phyloP scores from a whole-genome alignment of 352 stramenopile species.

The Globisporangium acanthophoron region DNA sequence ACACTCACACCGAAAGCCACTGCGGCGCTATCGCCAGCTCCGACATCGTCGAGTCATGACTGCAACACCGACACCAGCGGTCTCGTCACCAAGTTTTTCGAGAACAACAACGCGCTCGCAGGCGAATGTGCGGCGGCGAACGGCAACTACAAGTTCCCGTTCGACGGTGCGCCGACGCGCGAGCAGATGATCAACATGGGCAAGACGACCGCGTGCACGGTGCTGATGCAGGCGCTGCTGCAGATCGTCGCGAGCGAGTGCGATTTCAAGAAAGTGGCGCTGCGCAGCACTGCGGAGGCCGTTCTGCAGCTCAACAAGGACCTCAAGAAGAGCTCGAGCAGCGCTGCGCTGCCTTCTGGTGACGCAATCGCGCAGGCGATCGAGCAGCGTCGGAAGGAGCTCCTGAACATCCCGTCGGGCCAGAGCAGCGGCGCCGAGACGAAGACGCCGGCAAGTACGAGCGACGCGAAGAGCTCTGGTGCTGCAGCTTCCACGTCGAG shows the following conservation, averaged over 20 bases:
- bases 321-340: slow-evolving; percentile 2
- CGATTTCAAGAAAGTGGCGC: slow-evolving; percentile 10
- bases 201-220: slow-evolving; percentile 12
- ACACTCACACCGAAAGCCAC: background rate
- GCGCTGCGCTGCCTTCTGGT: slow-evolving; percentile 6
- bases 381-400: slow-evolving; percentile 6
- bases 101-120: slow-evolving; percentile 17
- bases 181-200: slow-evolving; percentile 16
- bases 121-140: slow-evolving; percentile 13
- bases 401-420: slow-evolving; percentile 1
- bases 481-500: background rate
- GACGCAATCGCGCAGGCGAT: slow-evolving; percentile 10
- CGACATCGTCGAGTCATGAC: background rate
- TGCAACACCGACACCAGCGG: slow-evolving; percentile 8
- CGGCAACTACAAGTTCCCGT: slow-evolving; percentile 19
- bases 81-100: slow-evolving; percentile 13
- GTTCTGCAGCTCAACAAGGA: slow-evolving; percentile 12
- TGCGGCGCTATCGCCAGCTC: background rate
- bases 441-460: background rate
- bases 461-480: background rate
- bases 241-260: slow-evolving; percentile 16
- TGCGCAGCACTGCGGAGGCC: slow-evolving; percentile 15
- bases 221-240: slow-evolving; percentile 11
- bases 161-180: slow-evolving; percentile 14
- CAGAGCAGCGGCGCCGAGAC: background rate